These are phyloP conservation scores for Boletus smithii DNA, from an alignment of 1,284 basidiomycete species.

Conservation along the genomic window DNA sequence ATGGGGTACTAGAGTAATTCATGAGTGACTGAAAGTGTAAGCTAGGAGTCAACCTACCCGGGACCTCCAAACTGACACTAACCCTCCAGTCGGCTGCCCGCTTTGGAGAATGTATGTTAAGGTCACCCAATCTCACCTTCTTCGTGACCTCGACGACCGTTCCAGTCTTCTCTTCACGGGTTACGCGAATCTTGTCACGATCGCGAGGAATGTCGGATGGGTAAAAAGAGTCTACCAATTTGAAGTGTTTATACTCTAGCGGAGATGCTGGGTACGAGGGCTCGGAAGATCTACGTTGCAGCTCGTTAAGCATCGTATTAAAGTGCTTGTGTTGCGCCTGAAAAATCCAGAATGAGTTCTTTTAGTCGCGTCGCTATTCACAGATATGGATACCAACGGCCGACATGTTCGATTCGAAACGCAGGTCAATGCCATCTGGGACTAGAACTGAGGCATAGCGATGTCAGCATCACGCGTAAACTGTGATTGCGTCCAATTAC, in stretches of 20 bases:
- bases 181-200: conserved; percentile 78
- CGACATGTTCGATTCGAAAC: conserved; percentile 92
- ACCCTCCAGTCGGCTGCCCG: conserved; percentile 87
- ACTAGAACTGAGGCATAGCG: conserved; percentile 43
- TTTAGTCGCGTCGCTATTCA: background rate
- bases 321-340: conserved; percentile 84
- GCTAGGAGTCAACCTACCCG: conserved; percentile 44
- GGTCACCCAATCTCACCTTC: conserved; percentile 82
- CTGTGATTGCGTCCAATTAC: conserved; percentile 32
- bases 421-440: conserved; percentile 54
- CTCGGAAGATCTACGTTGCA: conserved; percentile 51
- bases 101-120: conserved; percentile 87
- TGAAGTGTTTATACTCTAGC: conserved; percentile 75
- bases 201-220: conserved; percentile 43
- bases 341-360: conserved; percentile 11
- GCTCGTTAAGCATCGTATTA: conserved; percentile 82
- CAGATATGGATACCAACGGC: conserved; percentile 50
- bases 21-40: conserved; percentile 12
- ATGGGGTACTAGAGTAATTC: conserved; percentile 45
- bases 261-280: conserved; percentile 49
- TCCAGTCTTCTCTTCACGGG: conserved; percentile 73
- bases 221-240: conserved; percentile 84
- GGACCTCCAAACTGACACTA: conserved; percentile 84
- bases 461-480: conserved; percentile 5
- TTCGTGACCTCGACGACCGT: conserved; percentile 64